Base-by-base conservation (phyloP, 1,284 basidiomycete genomes). In the Microbotryum silenes-acaulis region DNA sequence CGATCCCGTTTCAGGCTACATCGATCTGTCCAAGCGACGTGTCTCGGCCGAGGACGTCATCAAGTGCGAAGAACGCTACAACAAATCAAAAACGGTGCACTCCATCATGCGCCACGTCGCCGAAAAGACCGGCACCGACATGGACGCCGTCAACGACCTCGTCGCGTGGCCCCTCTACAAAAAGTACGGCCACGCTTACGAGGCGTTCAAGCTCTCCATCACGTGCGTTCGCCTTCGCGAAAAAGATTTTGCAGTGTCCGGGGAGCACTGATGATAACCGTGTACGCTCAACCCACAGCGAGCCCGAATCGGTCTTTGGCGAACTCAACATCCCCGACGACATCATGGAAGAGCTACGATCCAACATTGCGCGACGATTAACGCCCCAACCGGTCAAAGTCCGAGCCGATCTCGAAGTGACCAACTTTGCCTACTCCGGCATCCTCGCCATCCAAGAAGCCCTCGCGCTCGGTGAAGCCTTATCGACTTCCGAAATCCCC, bases 301-400 rank as follows among this genome's bases (percentile, higher is more conserved):
- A 97, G 75, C 82, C 88, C 57, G 89, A 93, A 29, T 81, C 83
- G 14, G 89, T 97, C 9, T 93, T 93, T 72, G 81, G 84, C 14
- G 81, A 60, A 12, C 79, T 97, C 47, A 75, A 81, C 37, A 79
- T 83, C 27, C 77, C 78, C 64, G 73, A 75, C 53, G 81, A 85
- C 14, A 87, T 87, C 14, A 79, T 86, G 54, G 77, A 79, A 29
- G 81, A 91, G 62, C 82, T 98, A 31, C 83, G 84, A 70, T 78
- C 83, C 64, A 97, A 91, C 54, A 97, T 99, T 74, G 92, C 93
- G 10, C 86, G 93, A 57, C 85, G 96, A 50, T 81, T 98, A 61
- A 98, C 94, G 2, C 96, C 94, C 16, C 96, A 99, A 77, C 93
- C 96, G 14, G 94, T 98, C 81, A 98, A 97, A 79, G 85, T 98